Base-by-base conservation (phyloP, 108 stramenopile genomes). In the Cyclotella baltica region DNA sequence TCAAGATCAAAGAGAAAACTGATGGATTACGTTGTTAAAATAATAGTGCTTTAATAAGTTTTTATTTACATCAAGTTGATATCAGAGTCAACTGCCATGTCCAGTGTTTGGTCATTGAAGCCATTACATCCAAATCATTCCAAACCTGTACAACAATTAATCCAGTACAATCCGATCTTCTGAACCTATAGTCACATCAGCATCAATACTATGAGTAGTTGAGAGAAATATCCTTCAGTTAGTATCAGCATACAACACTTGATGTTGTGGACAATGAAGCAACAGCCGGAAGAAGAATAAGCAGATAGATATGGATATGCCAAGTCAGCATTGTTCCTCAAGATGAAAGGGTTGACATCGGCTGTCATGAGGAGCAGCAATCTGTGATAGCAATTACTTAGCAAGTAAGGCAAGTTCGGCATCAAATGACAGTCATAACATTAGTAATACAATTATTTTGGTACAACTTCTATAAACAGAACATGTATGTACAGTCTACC, bases 101-200 rank as follows among this genome's bases (percentile, higher is more conserved):
- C 2, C 18, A 6, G 47, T 25, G 25, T 23, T 18, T 34, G 35
- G 50, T 77, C 76, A n/a, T 43, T 61, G 71, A 64, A 79, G 58
- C 72, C 78, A 59, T 67, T 43, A 48, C 64, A 79, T 77, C 71
- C 34, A 81, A 67, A 58, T 70, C 80, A 18, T 70, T 58, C 5
- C 75, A 53, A 22, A 78, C 80, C 70, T 81, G 80, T 28, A 81
- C 76, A 30, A 81, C 80, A 27, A 81, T 67, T 29, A 81, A 56
- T 18, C 80, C 80, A 18, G 36, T 55, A 16, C 68, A 75, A 43
- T 80, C 73, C 79, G 72, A 58, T 75, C 74, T 22, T 61, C 69
- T 25, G 58, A 48, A 19, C 77, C 77, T 46, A 27, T 75, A 19
- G 73, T 76, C 3, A 76, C 80, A 46, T 75, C 62, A 23, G 80